phyloP scores from a whole-genome alignment of 2,329 filamentous ascomycete species.

The Arthrobotrys conoides region DNA sequence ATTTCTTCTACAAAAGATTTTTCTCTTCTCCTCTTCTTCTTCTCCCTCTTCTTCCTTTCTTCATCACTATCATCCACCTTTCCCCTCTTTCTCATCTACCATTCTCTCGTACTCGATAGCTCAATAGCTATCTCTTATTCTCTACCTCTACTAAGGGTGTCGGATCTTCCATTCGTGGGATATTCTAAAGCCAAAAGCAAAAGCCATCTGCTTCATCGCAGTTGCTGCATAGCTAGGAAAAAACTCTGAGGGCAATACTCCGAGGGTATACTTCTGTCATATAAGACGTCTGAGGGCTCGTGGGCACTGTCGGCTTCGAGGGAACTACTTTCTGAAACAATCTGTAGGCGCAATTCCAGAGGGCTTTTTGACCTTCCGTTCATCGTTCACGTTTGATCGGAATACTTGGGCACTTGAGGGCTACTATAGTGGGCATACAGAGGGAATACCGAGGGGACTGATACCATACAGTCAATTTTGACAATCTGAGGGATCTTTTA shows the following conservation, averaged over 20 bases:
- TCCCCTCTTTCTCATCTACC: constrained; percentile 22
- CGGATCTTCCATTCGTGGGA: constrained; percentile 53
- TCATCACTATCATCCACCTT: constrained; percentile 1
- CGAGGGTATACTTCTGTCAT: constrained; percentile 52
- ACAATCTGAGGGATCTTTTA: constrained; percentile 59
- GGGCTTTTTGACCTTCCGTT: constrained; percentile 49
- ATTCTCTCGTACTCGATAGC: constrained; percentile 35
- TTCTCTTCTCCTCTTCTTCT: constrained; percentile 47
- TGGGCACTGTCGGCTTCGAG: constrained; percentile 61
- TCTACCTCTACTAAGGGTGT: constrained; percentile 33
- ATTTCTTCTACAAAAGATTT: constrained; percentile 3
- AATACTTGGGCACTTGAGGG: constrained; percentile 59
- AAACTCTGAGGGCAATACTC: constrained; percentile 40
- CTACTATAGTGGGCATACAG: constrained; percentile 59
- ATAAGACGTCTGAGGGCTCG: constrained; percentile 57
- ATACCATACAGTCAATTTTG: constrained; percentile 58
- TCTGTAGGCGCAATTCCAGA: constrained; percentile 57
- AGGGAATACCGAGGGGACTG: constrained; percentile 59
- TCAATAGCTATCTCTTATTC: constrained; percentile 29
- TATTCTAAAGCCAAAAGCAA: constrained; percentile 60
- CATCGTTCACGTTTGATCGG: constrained; percentile 36
- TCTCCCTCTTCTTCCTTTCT: constrained; percentile 33
- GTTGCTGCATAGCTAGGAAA: constrained; percentile 25
- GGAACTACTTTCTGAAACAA: constrained; percentile 54
- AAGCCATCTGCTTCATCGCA: constrained; percentile 56